These are phyloP conservation scores for Pichia insulana DNA, from an alignment of 805 yeast genomes.

Conservation along the genomic window DNA sequence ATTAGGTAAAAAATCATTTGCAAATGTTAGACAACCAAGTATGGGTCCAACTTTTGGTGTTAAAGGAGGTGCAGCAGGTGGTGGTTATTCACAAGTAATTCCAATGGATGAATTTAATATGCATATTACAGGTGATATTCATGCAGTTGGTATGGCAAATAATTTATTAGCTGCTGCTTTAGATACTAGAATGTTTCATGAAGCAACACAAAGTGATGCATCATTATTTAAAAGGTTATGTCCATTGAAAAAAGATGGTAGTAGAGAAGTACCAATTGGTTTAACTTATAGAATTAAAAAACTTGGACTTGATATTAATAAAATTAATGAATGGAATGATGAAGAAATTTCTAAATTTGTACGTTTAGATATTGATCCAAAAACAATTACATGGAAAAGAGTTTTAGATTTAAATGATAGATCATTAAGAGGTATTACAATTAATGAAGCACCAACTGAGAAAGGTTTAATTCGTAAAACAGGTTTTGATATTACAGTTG, in stretches of 20 bases:
- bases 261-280: conserved; percentile 67
- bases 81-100: conserved; percentile 95
- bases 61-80: conserved; percentile 99
- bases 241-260: conserved; percentile 71
- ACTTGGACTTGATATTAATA: conserved; percentile 71
- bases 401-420: conserved; percentile 94
- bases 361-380: conserved; percentile 82
- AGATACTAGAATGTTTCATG: conserved; percentile 96
- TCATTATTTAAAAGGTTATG: conserved; percentile 81
- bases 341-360: conserved; percentile 73
- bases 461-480: conserved; percentile 78
- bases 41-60: conserved; percentile 99
- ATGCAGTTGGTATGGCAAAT: conserved; percentile 90
- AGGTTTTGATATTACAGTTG: conserved; percentile 95
- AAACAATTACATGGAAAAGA: conserved; percentile 82
- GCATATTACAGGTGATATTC: conserved; percentile 97
- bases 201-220: conserved; percentile 66
- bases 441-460: conserved; percentile 91
- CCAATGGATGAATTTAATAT: conserved; percentile 99
- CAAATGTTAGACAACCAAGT: conserved; percentile 94
- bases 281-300: conserved; percentile 69
- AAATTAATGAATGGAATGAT: conserved; percentile 70
- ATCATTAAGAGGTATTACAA: conserved; percentile 76
- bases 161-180: conserved; percentile 93
- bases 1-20: conserved; percentile 72